Percentiles rank a stretch among this genome's conserved stretches.
Evolutionary conservation across 305 asterid species (phyloP).

Genomic region (Fraxinus angustifolia): DNA sequence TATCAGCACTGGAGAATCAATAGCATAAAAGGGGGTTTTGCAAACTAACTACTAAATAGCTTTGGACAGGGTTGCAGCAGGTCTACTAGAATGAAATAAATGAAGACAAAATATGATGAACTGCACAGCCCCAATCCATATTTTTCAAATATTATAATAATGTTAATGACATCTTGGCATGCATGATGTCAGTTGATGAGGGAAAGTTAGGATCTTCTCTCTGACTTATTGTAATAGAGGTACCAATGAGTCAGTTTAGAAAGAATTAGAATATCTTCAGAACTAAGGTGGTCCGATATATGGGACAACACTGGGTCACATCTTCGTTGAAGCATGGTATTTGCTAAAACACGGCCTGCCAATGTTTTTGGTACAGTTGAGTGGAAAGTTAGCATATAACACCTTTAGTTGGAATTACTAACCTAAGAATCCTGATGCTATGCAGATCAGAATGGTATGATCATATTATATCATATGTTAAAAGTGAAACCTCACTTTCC

Average conservation of each 20-base stretch:
- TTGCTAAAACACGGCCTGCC: not conserved
- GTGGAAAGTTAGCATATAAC: not conserved
- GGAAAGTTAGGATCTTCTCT: not conserved
- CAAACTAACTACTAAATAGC: not conserved
- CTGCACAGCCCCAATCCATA: not conserved
- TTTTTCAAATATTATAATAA: not conserved
- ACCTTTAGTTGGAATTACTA: not conserved
- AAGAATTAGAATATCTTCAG: not conserved
- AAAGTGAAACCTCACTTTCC: not conserved
- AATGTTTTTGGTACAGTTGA: not conserved
- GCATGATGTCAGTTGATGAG: not conserved
- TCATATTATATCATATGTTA: not conserved
- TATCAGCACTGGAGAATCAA: not conserved
- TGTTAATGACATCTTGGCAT: conserved; percentile 4
- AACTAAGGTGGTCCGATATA: not conserved
- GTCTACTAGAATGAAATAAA: not conserved
- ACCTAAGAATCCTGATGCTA: not conserved
- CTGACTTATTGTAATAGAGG: conserved; percentile 1
- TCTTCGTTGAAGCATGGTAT: not conserved
- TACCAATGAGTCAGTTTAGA: not conserved
- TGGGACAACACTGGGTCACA: not conserved
- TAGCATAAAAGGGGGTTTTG: not conserved
- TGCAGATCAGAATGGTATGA: not conserved
- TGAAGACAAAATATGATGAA: not conserved
- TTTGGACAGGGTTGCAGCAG: not conserved